Evolutionary conservation across 495 filamentous ascomycete species (phyloP).

Genomic region (Penicillium bialowiezense): DNA sequence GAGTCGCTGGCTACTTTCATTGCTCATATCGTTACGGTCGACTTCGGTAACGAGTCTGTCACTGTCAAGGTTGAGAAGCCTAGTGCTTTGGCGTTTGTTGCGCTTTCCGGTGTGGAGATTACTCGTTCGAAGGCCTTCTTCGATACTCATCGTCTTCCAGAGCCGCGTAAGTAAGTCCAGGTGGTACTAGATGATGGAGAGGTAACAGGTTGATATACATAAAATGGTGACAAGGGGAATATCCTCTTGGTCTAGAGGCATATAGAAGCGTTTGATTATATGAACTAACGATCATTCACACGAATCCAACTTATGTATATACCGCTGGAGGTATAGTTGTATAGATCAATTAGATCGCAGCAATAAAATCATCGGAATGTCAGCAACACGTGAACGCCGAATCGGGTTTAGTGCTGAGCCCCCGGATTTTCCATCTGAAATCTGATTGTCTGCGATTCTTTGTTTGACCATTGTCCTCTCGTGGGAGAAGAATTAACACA

Average conservation of each 20-base stretch:
- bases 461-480: slow-evolving; percentile 8
- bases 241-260: too few species aligned
- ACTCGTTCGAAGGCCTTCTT: slow-evolving; percentile 51
- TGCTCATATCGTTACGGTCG: slow-evolving; percentile 49
- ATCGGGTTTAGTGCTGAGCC: slow-evolving; percentile 19
- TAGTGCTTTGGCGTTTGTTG: slow-evolving; percentile 55
- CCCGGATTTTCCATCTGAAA: slow-evolving; percentile 30
- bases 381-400: slow-evolving; percentile 21
- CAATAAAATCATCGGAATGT: slow-evolving; percentile 13
- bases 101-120: slow-evolving; percentile 55
- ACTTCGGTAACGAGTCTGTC: slow-evolving; percentile 49
- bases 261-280: too few species aligned
- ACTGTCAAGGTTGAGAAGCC: slow-evolving; percentile 57
- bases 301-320: too few species aligned
- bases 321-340: neutral
- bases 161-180: slow-evolving; percentile 4
- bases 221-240: neutral
- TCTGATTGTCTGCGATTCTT: slow-evolving; percentile 17
- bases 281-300: too few species aligned
- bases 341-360: neutral
- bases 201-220: neutral
- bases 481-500: slow-evolving; percentile 6
- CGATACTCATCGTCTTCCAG: slow-evolving; percentile 20
- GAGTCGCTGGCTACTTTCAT: slow-evolving; percentile 55
- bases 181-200: too few species aligned